Evolutionary conservation across 2,329 filamentous ascomycete species (phyloP).

Genomic region (Trichoderma sp.): DNA sequence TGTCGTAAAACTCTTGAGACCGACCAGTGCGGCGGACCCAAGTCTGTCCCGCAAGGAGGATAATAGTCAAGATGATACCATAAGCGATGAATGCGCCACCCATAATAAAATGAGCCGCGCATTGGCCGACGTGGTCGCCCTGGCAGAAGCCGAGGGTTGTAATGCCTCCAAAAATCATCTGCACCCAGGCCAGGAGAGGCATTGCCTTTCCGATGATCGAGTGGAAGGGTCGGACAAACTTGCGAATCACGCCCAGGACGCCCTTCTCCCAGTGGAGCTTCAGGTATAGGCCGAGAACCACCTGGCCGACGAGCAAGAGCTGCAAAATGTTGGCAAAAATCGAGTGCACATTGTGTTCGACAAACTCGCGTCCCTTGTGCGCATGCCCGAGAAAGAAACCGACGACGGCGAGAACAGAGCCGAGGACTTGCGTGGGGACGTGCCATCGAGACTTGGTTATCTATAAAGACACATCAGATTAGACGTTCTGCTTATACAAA

Average conservation of each 20-base stretch:
- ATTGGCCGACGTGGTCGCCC: conserved; percentile 88
- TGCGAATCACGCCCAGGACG: conserved; percentile 76
- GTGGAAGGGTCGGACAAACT: conserved; percentile 70
- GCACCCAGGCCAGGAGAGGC: conserved; percentile 83
- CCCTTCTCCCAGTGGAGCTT: conserved; percentile 87
- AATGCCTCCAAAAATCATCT: conserved; percentile 96
- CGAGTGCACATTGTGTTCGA: conserved; percentile 72
- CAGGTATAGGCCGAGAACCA: conserved; percentile 81
- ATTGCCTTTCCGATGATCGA: conserved; percentile 83
- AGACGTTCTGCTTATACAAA: not conserved
- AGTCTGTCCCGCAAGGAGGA: conserved; percentile 83
- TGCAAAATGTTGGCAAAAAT: conserved; percentile 80
- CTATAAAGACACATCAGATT: conserved; percentile 46
- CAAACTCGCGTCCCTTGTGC: conserved; percentile 87
- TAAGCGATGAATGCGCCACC: conserved; percentile 95
- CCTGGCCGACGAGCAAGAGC: conserved; percentile 74
- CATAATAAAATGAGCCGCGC: conserved; percentile 98
- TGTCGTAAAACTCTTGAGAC: conserved; percentile 97
- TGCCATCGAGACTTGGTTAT: conserved; percentile 92
- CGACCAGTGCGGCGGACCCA: conserved; percentile 82
- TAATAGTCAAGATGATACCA: conserved; percentile 80
- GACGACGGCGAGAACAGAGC: conserved; percentile 72
- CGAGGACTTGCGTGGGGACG: conserved; percentile 80
- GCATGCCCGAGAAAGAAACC: conserved; percentile 91
- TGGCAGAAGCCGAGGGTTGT: conserved; percentile 90